Base-by-base conservation (phyloP, 345 rosid genomes). In the Citrus hindsii region DNA sequence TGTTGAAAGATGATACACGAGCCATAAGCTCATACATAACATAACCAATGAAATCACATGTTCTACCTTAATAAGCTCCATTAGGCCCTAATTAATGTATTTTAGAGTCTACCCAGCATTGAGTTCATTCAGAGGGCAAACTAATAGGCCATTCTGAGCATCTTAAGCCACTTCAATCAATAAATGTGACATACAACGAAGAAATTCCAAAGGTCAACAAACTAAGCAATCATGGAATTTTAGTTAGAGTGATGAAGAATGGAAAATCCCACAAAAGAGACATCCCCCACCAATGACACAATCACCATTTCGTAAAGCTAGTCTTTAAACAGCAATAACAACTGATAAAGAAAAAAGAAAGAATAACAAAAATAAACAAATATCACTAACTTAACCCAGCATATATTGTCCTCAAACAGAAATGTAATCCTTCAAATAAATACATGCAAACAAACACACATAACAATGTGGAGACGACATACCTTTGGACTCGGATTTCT, bases 401-500 rank as follows among this genome's bases (percentile, higher is more conserved):
- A 59, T n/a, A 35, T 37, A 24, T 59, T 59, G 51, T 73, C 64
- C 21, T n/a, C 21, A 22, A 59, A 24, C 9, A n/a, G 27, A 73
- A 14, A 9, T 61, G 25, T 59, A 73, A 18, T 59, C 24, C 21
- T 73, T 71, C 18, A 51, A 35, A 63, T 21, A 69, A 63, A 55
- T 19, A 37, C 55, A 51, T 14, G 42, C 18, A 68, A 55, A 42
- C 18, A 68, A 24, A 51, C 61, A 13, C 30, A 24, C n/a, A 4
- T 21, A 22, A 75, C 7, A 64, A 46, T 35, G 30, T 32, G 13
- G 62, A 12, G 18, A 24, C 3, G 22, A 8, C 58, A 28, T 48
- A 86, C 88, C 89, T 83, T 82, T 86, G 5, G 79, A 67, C 53
- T 78, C 83, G 19, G 82, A 61, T 80, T 86, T 83, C 28, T 59